Conservation (phyloP, 2,329 filamentous ascomycete genomes). For the Colletotrichum caudatum region DNA sequence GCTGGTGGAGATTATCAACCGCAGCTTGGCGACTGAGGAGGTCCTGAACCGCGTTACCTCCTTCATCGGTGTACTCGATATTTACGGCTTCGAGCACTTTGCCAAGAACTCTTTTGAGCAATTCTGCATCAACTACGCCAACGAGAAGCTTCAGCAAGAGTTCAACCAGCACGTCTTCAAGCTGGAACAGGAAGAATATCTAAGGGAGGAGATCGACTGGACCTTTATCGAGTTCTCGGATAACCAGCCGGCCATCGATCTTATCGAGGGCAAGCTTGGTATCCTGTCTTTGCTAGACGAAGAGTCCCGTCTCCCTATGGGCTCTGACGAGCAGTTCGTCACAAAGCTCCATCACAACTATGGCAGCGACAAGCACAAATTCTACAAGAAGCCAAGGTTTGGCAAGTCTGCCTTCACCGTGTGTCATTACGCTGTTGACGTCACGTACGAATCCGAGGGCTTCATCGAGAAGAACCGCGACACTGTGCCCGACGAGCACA, state of each 20-base stretch:
- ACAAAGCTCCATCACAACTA: slow-evolving; percentile 97
- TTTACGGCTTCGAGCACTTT: slow-evolving; percentile 99
- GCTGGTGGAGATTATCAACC: slow-evolving; percentile 98
- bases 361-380: slow-evolving; percentile 88
- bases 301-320: slow-evolving; percentile 96
- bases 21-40: slow-evolving; percentile 87
- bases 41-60: slow-evolving; percentile 84
- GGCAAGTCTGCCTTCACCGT: slow-evolving; percentile 98
- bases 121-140: slow-evolving; percentile 99
- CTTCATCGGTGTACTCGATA: slow-evolving; percentile 99
- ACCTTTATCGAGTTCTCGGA: slow-evolving; percentile 99
- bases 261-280: slow-evolving; percentile 97
- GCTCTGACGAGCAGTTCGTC: slow-evolving; percentile 95
- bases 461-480: slow-evolving; percentile 99
- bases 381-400: slow-evolving; percentile 98
- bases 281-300: slow-evolving; percentile 93
- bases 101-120: slow-evolving; percentile 99
- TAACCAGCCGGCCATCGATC: slow-evolving; percentile 98
- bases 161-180: slow-evolving; percentile 99
- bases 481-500: slow-evolving; percentile 97
- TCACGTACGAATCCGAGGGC: slow-evolving; percentile 98
- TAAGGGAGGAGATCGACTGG: slow-evolving; percentile 97
- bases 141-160: slow-evolving; percentile 98
- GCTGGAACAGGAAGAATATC: slow-evolving; percentile 97
- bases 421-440: slow-evolving; percentile 97